These are phyloP conservation scores for Jacaranda copaia DNA, from an alignment of 257 asterid genomes.

Conservation along the genomic window DNA sequence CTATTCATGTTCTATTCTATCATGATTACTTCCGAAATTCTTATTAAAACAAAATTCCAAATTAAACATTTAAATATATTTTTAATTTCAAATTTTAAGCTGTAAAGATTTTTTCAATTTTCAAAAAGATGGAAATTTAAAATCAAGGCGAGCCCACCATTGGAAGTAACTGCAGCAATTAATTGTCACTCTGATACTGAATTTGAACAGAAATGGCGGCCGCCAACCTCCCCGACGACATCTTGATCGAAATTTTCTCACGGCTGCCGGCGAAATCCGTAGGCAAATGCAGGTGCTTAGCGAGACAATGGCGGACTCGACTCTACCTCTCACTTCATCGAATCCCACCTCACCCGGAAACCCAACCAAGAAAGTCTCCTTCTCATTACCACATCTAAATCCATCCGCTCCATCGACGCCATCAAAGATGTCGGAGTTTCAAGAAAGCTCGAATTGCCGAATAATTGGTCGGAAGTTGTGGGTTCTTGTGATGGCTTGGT, in stretches of 20 bases:
- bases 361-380: slow-evolving; percentile 24
- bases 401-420: slow-evolving; percentile 2
- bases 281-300: slow-evolving; percentile 38
- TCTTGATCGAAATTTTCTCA: slow-evolving; percentile 29
- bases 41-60: no score
- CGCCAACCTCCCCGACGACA: slow-evolving; percentile 19
- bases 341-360: slow-evolving; percentile 21
- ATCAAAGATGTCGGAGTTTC: neutral
- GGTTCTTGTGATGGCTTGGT: slow-evolving; percentile 39
- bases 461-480: neutral
- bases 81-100: no score
- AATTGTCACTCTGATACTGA: no score
- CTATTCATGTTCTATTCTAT: no score
- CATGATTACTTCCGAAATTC: no score
- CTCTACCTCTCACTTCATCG: slow-evolving; percentile 31
- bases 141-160: no score
- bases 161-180: no score
- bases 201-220: neutral
- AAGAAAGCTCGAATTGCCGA: neutral
- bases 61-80: no score
- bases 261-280: slow-evolving; percentile 37
- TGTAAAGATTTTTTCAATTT: no score
- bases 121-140: no score
- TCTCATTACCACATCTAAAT: neutral
- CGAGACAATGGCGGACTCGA: slow-evolving; percentile 26